phyloP scores from a whole-genome alignment of 305 asterid genomes.

The Fraxinus floribunda region DNA sequence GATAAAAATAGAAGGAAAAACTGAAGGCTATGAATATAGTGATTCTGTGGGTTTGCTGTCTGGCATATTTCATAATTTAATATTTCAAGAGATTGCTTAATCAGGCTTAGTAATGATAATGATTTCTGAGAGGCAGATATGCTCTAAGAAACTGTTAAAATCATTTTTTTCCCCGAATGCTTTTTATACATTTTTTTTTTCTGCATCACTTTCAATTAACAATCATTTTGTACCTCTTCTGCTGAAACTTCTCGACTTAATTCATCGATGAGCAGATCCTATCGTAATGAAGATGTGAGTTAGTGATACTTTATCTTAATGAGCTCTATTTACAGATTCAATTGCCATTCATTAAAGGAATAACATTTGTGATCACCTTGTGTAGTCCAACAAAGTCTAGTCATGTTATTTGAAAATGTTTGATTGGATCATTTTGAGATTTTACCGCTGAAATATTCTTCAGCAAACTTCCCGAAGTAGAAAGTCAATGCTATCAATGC shows the following conservation, averaged over 20 bases:
- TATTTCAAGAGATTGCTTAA: neutral
- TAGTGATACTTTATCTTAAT: slow-evolving; percentile 8
- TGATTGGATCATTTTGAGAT: neutral
- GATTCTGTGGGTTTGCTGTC: neutral
- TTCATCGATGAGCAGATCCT: slow-evolving; percentile 40
- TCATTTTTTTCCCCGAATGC: neutral
- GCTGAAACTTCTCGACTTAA: slow-evolving; percentile 43
- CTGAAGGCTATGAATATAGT: neutral
- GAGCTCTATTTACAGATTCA: slow-evolving; percentile 15
- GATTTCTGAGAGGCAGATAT: neutral
- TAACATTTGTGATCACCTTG: neutral
- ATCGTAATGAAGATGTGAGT: slow-evolving; percentile 54
- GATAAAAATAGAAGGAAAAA: neutral
- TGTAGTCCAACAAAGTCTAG: neutral
- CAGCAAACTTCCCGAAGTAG: neutral
- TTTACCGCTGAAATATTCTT: neutral
- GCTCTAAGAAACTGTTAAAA: neutral
- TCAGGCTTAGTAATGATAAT: neutral
- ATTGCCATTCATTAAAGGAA: neutral
- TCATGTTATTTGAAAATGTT: neutral
- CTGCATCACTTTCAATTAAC: neutral
- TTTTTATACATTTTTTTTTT: neutral
- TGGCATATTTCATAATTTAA: neutral
- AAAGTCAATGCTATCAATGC: neutral
- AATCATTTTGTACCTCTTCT: slow-evolving; percentile 21